Percentiles rank a stretch among this genome's conserved stretches.
Conservation (phyloP, 2,329 filamentous ascomycete species). For the Xylaria hypoxylon region DNA sequence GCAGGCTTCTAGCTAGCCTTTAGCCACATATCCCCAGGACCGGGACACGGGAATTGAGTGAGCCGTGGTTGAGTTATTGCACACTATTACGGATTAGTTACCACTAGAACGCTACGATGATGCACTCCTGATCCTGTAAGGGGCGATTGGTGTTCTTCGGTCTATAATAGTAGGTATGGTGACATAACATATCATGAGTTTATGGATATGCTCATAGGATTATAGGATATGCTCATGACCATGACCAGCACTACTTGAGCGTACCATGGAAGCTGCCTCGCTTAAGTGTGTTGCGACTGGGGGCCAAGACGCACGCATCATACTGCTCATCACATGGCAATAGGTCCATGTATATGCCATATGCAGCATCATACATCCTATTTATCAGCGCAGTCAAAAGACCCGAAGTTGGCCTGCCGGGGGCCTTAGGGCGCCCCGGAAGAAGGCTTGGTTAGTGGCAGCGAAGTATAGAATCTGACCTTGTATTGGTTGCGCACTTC, state of each 20-base stretch:
- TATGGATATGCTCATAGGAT: no score
- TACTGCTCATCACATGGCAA: conserved; percentile 36
- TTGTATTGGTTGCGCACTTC: conserved; percentile 32
- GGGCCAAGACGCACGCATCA: conserved; percentile 16
- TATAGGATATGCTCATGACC: conserved; percentile 1
- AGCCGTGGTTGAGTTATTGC: conserved; percentile 27
- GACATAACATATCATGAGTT: conserved; percentile 13
- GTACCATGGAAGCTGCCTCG: conserved; percentile 7
- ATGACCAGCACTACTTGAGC: neutral
- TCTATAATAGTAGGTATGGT: neutral
- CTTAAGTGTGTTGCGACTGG: conserved; percentile 9
- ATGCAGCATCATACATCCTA: conserved; percentile 34
- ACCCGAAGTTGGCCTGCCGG: conserved; percentile 17
- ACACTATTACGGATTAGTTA: conserved; percentile 22
- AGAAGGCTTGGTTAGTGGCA: conserved; percentile 26
- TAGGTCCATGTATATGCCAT: conserved; percentile 37
- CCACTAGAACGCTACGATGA: neutral
- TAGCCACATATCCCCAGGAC: conserved; percentile 34
- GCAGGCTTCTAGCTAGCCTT: neutral
- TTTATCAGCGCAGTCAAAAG: conserved; percentile 7
- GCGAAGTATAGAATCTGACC: conserved; percentile 6
- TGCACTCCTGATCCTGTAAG: conserved; percentile 1
- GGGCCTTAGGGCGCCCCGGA: conserved; percentile 8
- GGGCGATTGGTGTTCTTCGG: neutral
- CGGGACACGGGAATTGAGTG: conserved; percentile 29